Evolutionary conservation across 441 rosid species (phyloP).

Genomic region (Erodium moschatum): DNA sequence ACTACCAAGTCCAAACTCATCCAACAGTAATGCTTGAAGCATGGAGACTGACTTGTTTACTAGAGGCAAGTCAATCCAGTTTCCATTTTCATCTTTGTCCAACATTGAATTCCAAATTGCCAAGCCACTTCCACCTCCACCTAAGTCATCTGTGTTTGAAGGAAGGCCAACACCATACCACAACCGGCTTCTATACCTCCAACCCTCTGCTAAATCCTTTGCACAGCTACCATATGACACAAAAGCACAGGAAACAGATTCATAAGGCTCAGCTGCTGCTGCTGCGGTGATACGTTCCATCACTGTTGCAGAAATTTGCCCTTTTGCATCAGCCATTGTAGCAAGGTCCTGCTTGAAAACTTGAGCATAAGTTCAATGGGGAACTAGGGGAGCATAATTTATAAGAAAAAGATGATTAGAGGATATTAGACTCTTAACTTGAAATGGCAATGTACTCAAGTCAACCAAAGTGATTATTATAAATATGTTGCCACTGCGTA

Average conservation of each 20-base stretch:
- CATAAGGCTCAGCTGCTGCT: constrained; percentile 96
- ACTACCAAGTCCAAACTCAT: too few species aligned
- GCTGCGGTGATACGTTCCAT: constrained; percentile 99
- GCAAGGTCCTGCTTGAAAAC: constrained; percentile 64
- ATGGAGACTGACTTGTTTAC: too few species aligned
- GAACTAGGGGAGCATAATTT: constrained; percentile 17
- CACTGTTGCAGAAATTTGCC: constrained; percentile 77
- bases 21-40: too few species aligned
- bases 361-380: constrained; percentile 22
- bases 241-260: constrained; percentile 92
- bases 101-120: too few species aligned
- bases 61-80: too few species aligned
- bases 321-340: constrained; percentile 98
- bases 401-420: constrained; percentile 12
- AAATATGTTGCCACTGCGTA: too few species aligned
- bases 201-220: constrained; percentile 87
- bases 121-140: too few species aligned
- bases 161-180: too few species aligned
- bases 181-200: constrained; percentile 36
- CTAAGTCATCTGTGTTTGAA: too few species aligned
- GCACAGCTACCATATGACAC: constrained; percentile 97
- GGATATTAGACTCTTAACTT: constrained; percentile 6
- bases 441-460: constrained; percentile 1
- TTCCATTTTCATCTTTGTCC: too few species aligned
- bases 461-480: background rate